Base-by-base conservation (phyloP, 305 asterid genomes). In the Fraxinus xanthoxyloides region DNA sequence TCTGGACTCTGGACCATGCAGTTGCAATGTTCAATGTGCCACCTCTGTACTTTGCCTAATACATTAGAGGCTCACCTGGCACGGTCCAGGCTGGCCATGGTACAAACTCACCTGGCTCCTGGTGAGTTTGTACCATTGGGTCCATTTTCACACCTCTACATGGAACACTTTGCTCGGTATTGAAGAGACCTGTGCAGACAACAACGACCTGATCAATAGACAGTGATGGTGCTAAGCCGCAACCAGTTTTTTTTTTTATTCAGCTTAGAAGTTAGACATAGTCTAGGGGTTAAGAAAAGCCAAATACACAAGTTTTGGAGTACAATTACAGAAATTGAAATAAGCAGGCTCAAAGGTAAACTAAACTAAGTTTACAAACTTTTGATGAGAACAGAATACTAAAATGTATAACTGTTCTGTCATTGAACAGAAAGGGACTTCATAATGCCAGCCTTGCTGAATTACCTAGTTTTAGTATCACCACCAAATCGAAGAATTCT, bases 391-490 rank as follows among this genome's bases (percentile, higher is more conserved):
- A 38, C 35, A 32, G 34, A 80, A 31, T 72, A 17, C 31, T 7
- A 43, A 28, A 34, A 21, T 54, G 31, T 61, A 38, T 6, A 30
- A 67, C 10, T 69, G 24, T 21, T 31, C 32, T 67, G 36, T 76
- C 43, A 46, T 46, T 46, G 19, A 46, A 46, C 5, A 21, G 38
- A 79, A 67, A 48, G 70, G 35, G 77, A 79, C 82, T 69, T 67
- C 82, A 79, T 43, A 72, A 17, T 56, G 83, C 75, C 65, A 75
- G 83, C 83, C 43, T 72, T 51, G 74, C 35, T 26, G 21, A 67
- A 67, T 23, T 10, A 28, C 21, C 21, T 28, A 67, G 38, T 12
- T 13, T 67, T 67, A 67, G 28, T 67, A 15, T 32, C 38, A 67
- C 19, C 74, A 24, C 15, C 19, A 67, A 67, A 63, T 63, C 3